Evolutionary conservation across 2,329 filamentous ascomycete species (phyloP), one percentile per base, ranked within the genome.

Genomic region (Fusarium coffeatum): DNA sequence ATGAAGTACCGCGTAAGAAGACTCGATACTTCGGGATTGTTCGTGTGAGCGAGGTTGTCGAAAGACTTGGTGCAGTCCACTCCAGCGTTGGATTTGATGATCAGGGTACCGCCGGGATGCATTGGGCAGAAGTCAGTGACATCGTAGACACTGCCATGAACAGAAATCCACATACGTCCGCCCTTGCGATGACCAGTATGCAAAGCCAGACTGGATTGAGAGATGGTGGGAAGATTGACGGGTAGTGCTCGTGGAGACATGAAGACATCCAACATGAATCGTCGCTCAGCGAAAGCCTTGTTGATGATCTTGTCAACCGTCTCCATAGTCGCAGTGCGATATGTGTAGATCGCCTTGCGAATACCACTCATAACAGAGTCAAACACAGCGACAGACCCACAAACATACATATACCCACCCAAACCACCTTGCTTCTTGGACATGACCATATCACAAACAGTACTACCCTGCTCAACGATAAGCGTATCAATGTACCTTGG

Each of bases 251-350:
- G 85, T 3, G 85, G 86, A 2, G 84, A 84, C 85, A 87, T 87
- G 74, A 87, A 87, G 42, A 87, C 84, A 61, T 87, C 85, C 0
- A 87, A 75, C 86, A 87, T 87, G 71, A 88, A 85, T 8, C 86
- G 80, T 2, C 86, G 79, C 74, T 88, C 86, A 0, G 85, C 85
- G 59, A 87, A 87, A 0, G 86, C 85, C 25, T 82, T 83, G 68
- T 84, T 83, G 53, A 87, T 74, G 51, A 87, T 82, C 32, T 81
- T 74, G 55, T 87, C 85, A 1, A 84, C 82, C 0, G 82, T 83
- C 34, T 86, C 83, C 78, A 85, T 84, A 0, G 83, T 86, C 3
- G 85, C 81, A 5, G 83, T 84, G 42, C 84, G 81, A 67, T 87
- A 82, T 23, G 83, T 84, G 66, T 86, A 88, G 22, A 88, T 82